These are phyloP conservation scores for Tillandsia fasciculata DNA, from an alignment of 176 grass and related monocot species.

Conservation along the genomic window DNA sequence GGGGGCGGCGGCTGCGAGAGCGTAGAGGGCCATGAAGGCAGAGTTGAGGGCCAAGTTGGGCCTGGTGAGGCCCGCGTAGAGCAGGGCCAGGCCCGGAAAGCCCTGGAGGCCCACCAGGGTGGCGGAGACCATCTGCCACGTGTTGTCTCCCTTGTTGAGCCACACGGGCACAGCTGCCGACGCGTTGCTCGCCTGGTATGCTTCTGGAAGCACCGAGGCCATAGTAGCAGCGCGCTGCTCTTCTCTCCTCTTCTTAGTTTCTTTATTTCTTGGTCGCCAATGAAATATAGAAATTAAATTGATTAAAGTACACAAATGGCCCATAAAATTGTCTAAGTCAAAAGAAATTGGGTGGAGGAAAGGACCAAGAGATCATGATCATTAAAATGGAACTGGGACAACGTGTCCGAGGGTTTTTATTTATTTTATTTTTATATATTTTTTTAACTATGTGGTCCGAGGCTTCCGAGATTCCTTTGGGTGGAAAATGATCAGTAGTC, in stretches of 20 bases:
- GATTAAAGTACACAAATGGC: neutral
- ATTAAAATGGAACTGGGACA: neutral
- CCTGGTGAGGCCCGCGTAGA: constrained; percentile 32
- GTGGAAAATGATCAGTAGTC: no score
- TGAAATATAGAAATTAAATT: neutral
- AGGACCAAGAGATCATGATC: neutral
- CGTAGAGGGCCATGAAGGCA: constrained; percentile 40
- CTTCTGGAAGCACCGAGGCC: neutral
- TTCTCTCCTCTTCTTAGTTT: neutral
- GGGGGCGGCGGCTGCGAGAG: constrained; percentile 18
- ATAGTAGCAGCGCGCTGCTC: neutral
- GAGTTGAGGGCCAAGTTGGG: constrained; percentile 39
- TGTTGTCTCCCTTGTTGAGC: constrained; percentile 26
- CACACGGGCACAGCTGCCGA: neutral
- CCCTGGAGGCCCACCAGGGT: constrained; percentile 31
- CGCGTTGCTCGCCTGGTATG: neutral
- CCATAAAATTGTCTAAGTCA: neutral
- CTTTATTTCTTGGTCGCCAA: neutral
- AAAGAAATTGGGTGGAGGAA: neutral
- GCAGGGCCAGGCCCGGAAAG: constrained; percentile 29
- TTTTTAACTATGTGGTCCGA: no score
- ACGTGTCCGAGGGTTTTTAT: no score
- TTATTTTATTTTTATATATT: no score
- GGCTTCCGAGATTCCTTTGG: no score
- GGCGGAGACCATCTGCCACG: constrained; percentile 11